Evolutionary conservation across 176 grass and related monocot genomes (phyloP).

Genomic region (Aegilops sharonensis): DNA sequence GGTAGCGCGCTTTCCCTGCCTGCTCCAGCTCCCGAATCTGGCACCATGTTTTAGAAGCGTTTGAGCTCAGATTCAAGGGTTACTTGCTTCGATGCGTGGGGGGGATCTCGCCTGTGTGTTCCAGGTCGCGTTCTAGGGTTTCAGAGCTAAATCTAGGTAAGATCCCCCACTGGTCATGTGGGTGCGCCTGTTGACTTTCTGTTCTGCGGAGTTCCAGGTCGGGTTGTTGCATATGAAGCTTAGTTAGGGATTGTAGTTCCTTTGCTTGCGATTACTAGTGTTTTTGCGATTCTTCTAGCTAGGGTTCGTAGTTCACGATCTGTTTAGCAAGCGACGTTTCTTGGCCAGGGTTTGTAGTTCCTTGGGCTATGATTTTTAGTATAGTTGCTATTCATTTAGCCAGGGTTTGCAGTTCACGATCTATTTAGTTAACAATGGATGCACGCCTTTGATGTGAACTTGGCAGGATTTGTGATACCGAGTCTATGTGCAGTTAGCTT

Average conservation of each 20-base stretch:
- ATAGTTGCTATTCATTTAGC: no score
- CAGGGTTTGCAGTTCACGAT: neutral
- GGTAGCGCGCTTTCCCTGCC: constrained; percentile 17
- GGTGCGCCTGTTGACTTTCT: neutral
- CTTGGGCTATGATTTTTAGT: no score
- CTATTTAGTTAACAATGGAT: neutral
- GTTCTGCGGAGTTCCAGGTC: neutral
- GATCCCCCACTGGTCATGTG: neutral
- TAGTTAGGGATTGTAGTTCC: constrained; percentile 2
- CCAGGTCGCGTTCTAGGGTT: constrained; percentile 25
- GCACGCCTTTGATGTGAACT: neutral
- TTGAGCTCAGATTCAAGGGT: neutral
- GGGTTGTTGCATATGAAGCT: neutral
- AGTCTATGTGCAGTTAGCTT: neutral
- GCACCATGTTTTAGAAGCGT: neutral
- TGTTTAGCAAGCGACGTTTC: no score
- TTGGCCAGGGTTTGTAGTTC: neutral
- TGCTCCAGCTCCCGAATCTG: neutral
- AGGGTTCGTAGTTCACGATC: no score
- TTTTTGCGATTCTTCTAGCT: neutral
- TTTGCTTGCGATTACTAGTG: neutral
- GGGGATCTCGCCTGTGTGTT: neutral
- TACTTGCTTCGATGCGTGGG: neutral
- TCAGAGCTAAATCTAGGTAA: constrained; percentile 5
- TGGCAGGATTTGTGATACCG: neutral